A percentile compares a stretch with the other conserved stretches of the same genome.
These are phyloP conservation scores for Fonsecaea multimorphosa DNA, from an alignment of 2,329 filamentous ascomycete species.

Conservation along the genomic window DNA sequence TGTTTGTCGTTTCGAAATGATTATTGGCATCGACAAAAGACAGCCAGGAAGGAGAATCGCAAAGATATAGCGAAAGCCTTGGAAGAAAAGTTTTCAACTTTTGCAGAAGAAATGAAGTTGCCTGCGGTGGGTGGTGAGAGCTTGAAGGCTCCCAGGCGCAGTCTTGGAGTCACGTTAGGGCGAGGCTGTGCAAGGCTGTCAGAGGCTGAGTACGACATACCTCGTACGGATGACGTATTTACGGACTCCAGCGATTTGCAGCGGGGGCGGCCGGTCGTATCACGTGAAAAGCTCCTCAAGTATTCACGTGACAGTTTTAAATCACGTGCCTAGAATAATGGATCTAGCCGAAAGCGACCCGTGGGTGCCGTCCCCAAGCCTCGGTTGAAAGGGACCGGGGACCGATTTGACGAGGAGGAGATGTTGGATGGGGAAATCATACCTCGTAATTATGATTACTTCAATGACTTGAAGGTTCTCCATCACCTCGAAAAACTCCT, in stretches of 20 bases:
- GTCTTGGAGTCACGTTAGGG: background rate
- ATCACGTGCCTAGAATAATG: no score
- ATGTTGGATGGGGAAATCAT: background rate
- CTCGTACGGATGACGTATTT: conserved; percentile 4
- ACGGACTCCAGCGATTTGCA: background rate
- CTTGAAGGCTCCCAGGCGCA: conserved; percentile 15
- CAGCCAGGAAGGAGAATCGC: background rate
- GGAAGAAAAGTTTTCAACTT: background rate
- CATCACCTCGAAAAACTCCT: background rate
- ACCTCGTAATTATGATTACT: background rate
- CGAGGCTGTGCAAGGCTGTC: conserved; percentile 21
- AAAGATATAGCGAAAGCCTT: background rate
- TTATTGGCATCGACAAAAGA: conserved; percentile 9
- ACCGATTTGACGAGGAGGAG: background rate
- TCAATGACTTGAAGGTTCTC: background rate
- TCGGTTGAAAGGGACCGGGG: background rate
- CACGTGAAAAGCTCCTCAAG: no score
- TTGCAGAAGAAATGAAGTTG: conserved; percentile 21
- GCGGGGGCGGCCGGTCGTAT: background rate
- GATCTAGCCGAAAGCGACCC: background rate
- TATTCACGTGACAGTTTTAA: no score
- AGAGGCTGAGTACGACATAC: conserved; percentile 12
- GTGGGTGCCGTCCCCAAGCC: background rate
- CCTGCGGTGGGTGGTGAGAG: conserved; percentile 16
- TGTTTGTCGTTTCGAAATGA: conserved; percentile 9